Evolutionary conservation across 1,284 basidiomycete species (phyloP).

Genomic region (Pseudozyma sp.): DNA sequence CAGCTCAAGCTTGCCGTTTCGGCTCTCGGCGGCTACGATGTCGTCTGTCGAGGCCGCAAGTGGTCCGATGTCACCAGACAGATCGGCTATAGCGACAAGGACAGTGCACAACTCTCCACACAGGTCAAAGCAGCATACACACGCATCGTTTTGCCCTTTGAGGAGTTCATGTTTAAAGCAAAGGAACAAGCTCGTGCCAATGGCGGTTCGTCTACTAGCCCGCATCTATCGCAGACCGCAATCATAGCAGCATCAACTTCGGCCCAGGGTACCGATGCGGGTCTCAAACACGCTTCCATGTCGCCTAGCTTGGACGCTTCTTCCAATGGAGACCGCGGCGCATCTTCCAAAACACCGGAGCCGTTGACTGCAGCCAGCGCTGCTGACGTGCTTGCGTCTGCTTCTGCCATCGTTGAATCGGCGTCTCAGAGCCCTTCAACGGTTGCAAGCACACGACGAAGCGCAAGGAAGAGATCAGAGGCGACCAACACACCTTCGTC

Average conservation of each 20-base stretch:
- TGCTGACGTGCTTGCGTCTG: conserved; percentile 25
- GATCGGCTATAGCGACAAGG: conserved; percentile 78
- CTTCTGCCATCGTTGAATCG: conserved; percentile 16
- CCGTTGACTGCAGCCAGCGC: conserved; percentile 28
- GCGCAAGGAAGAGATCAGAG: conserved; percentile 40
- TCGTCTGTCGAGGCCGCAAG: conserved; percentile 80
- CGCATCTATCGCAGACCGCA: conserved; percentile 26
- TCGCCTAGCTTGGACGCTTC: conserved; percentile 37
- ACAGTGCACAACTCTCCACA: conserved; percentile 79
- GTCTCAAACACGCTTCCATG: conserved; percentile 19
- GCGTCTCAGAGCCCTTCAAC: conserved; percentile 34
- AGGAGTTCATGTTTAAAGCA: conserved; percentile 79
- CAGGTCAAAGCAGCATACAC: conserved; percentile 90
- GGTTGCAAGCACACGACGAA: conserved; percentile 37
- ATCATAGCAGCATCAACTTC: conserved; percentile 19
- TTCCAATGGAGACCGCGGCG: conserved; percentile 9
- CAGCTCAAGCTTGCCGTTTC: conserved; percentile 90
- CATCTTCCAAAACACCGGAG: conserved; percentile 37
- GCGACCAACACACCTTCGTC: conserved; percentile 28
- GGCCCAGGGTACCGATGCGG: conserved; percentile 10
- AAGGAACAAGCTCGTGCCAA: conserved; percentile 54
- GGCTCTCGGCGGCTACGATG: conserved; percentile 84
- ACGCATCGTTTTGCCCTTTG: conserved; percentile 91
- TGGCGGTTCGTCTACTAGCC: conserved; percentile 20
- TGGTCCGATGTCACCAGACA: conserved; percentile 86